Conservation (phyloP, 1,284 basidiomycete genomes). For the Hymenochaete sp. region DNA sequence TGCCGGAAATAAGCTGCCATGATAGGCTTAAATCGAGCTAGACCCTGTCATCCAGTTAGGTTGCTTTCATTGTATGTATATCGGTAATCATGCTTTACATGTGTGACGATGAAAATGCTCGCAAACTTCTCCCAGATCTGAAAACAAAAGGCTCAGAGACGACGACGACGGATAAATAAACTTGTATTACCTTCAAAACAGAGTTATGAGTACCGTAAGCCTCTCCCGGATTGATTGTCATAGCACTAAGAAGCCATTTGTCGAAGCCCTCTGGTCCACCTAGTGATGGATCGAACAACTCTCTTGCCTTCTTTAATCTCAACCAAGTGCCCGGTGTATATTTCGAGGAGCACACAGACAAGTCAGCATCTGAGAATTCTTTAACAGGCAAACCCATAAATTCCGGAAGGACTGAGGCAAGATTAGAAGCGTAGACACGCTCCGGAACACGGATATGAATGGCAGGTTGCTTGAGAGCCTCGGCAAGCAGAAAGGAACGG, state of each 20-base stretch:
- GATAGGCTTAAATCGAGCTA: constrained; percentile 49
- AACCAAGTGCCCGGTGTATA: constrained; percentile 47
- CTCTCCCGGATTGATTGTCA: constrained; percentile 59
- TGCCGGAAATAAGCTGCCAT: constrained; percentile 50
- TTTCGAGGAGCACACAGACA: no score
- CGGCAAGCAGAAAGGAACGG: constrained; percentile 37
- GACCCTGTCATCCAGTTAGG: constrained; percentile 22
- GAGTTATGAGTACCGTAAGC: constrained; percentile 66
- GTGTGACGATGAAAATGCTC: constrained; percentile 41
- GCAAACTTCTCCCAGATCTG: constrained; percentile 69
- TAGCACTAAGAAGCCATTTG: constrained; percentile 45
- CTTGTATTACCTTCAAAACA: constrained; percentile 42
- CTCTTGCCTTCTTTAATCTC: constrained; percentile 42
- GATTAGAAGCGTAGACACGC: constrained; percentile 30
- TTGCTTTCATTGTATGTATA: neutral
- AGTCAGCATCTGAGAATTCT: constrained; percentile 27
- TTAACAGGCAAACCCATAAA: constrained; percentile 37
- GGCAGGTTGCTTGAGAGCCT: constrained; percentile 46
- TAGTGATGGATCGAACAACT: constrained; percentile 39
- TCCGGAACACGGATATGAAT: constrained; percentile 46
- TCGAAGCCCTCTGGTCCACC: constrained; percentile 61
- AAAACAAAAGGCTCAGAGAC: neutral
- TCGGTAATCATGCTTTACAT: constrained; percentile 28
- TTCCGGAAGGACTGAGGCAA: constrained; percentile 39
- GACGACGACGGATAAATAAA: neutral